Evolutionary conservation across 2,329 filamentous ascomycete genomes (phyloP).

Genomic region (Tolypocladium tundrense): DNA sequence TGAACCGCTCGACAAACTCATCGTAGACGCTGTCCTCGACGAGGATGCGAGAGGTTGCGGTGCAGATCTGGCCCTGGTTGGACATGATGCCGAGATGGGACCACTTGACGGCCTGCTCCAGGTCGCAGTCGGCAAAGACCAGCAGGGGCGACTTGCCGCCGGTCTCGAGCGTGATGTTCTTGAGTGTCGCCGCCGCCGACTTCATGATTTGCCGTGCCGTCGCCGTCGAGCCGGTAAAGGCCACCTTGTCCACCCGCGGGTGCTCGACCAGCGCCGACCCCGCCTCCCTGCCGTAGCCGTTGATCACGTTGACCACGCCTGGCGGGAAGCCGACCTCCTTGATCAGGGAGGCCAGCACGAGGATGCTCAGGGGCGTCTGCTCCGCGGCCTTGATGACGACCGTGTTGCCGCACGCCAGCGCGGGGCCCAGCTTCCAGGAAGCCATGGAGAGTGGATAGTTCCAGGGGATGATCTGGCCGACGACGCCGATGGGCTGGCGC

Average conservation of each 20-base stretch:
- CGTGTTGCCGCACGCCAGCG: conserved; percentile 53
- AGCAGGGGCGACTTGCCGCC: conserved; percentile 57
- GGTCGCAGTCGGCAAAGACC: conserved; percentile 55
- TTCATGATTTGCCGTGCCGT: conserved; percentile 72
- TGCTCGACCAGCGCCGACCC: conserved; percentile 61
- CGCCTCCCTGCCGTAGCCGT: conserved; percentile 58
- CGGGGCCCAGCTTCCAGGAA: conserved; percentile 66
- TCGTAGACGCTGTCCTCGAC: conserved; percentile 53
- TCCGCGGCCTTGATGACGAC: conserved; percentile 57
- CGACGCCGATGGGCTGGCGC: conserved; percentile 65
- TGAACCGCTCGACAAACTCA: conserved; percentile 54
- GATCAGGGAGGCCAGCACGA: conserved; percentile 57
- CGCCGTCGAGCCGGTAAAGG: conserved; percentile 66
- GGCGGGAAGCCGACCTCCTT: conserved; percentile 68
- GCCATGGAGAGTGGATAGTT: conserved; percentile 47
- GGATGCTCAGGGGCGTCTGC: conserved; percentile 55
- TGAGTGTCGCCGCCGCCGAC: conserved; percentile 53
- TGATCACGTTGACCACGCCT: conserved; percentile 67
- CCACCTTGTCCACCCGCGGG: conserved; percentile 62
- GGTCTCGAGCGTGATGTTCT: conserved; percentile 57
- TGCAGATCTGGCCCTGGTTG: conserved; percentile 58
- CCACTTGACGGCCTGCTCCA: conserved; percentile 58
- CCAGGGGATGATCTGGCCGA: conserved; percentile 65
- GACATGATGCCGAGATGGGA: conserved; percentile 41
- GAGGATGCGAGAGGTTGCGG: conserved; percentile 52